A percentile compares a stretch with the other conserved stretches of the same genome.
Conservation (phyloP, 306 rosid species). For the Quercus bicolor region DNA sequence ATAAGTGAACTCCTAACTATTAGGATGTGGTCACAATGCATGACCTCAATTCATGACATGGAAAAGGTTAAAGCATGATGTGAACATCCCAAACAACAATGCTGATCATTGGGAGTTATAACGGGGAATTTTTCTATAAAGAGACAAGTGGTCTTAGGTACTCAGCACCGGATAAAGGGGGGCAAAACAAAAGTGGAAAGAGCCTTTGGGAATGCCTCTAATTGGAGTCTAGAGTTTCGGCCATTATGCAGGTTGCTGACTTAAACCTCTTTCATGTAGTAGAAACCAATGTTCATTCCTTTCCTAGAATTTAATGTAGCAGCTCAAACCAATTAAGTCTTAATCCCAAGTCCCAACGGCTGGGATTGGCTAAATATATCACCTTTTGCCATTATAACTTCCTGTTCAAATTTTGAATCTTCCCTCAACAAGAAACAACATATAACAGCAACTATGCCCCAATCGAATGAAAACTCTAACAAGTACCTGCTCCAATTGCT, state of each 20-base stretch:
- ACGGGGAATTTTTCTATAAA: not conserved
- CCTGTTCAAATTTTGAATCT: not conserved
- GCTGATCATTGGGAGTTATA: not conserved
- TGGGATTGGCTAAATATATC: not conserved
- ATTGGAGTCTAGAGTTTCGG: not conserved
- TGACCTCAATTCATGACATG: not conserved
- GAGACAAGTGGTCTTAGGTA: not conserved
- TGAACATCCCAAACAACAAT: not conserved
- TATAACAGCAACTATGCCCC: not conserved
- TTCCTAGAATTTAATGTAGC: not conserved
- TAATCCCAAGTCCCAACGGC: not conserved
- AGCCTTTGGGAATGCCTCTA: not conserved
- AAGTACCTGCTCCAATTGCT: conserved; percentile 87
- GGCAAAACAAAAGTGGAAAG: not conserved
- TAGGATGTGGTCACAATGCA: not conserved
- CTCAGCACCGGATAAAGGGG: not conserved
- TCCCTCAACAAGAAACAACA: not conserved
- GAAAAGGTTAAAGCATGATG: not conserved
- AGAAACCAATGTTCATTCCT: not conserved
- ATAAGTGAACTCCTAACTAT: not conserved
- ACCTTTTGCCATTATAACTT: not conserved
- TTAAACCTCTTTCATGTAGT: not conserved
- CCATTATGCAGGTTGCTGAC: not conserved
- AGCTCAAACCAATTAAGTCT: not conserved
- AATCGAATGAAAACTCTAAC: conserved; percentile 14